Evolutionary conservation across 192 early-diverging fungal species (phyloP), one percentile per base, ranked within the genome.

Genomic region (Mortierella alpina): DNA sequence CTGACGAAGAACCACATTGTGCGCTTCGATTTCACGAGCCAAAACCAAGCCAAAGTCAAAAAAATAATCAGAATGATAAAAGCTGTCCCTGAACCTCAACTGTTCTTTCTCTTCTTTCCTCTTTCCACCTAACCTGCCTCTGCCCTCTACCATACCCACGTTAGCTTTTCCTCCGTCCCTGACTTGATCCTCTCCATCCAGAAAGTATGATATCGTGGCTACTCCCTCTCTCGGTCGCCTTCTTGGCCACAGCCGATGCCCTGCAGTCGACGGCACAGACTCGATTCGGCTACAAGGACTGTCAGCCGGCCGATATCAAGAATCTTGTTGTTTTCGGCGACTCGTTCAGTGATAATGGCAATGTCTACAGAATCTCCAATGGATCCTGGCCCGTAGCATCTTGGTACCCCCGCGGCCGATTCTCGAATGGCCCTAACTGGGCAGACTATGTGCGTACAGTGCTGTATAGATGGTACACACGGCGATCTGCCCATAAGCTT

Each of bases 381-480:
- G 44, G 57, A 22, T 22, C 68, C 13, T 74, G 72, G 68, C 83
- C 72, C 6, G 40, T 39, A 17, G 39, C 61, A 7, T 14, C 63
- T 17, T 59, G 48, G 13, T 75, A 67, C 46, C 45, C 40, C 10
- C 61, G 62, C 6, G 87, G 87, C 44, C 84, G 84, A 9, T 89
- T 84, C 63, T 59, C 70, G 0, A 89, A 87, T 52, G 87, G 88
- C 7, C 71, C 75, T 11, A 65, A 82, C 42, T 88, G 84, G 84
- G 9, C 66, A 23, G 87, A 88, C 58, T 63, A 85, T 80, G 74
- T 87, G 63, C 50, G 9, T 40, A 67, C 1, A 20, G 18, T 2
- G 22, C 39, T 63, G n/a, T 14, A 13, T 22, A 18, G 46, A 23
- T 4, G 15, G 39, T 48, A 13, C 31, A 13, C 31, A 31, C 31